phyloP scores from a whole-genome alignment of 2,329 filamentous ascomycete genomes.

The Myriosclerotinia scirpicola region DNA sequence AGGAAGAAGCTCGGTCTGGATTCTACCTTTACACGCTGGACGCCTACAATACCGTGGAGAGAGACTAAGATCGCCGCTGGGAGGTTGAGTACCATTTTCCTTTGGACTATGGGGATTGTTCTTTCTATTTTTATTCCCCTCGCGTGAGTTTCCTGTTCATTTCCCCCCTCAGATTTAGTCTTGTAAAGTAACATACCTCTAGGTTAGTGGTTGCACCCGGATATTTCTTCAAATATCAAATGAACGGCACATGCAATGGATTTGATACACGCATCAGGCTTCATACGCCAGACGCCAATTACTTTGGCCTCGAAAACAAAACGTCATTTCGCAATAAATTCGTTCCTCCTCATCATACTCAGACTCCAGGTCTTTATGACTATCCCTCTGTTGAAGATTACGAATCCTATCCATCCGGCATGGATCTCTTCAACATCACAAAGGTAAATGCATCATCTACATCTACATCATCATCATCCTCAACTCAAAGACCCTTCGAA shows the following conservation, averaged over 20 bases:
- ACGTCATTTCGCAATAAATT: not conserved
- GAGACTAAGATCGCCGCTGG: not conserved
- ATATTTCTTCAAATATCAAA: not conserved
- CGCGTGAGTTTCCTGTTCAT: not conserved
- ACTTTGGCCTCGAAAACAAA: not conserved
- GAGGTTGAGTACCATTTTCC: not conserved
- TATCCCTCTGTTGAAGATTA: slow-evolving; percentile 1
- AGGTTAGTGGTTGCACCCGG: not conserved
- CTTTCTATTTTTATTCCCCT: not conserved
- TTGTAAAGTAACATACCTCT: not conserved
- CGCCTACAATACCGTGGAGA: not conserved
- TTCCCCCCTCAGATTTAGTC: too few species aligned
- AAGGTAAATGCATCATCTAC: not conserved
- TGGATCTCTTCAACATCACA: slow-evolving; percentile 3
- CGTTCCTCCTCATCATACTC: not conserved
- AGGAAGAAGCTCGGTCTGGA: not conserved
- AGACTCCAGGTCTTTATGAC: not conserved
- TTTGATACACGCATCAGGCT: slow-evolving; percentile 12
- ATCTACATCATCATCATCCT: not conserved
- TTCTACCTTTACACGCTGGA: not conserved
- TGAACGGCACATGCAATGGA: not conserved
- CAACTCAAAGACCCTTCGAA: not conserved
- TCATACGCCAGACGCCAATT: not conserved
- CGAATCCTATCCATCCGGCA: not conserved
- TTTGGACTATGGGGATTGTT: not conserved